phyloP scores from a whole-genome alignment of 257 asterid species.

The Paulownia fortunei region DNA sequence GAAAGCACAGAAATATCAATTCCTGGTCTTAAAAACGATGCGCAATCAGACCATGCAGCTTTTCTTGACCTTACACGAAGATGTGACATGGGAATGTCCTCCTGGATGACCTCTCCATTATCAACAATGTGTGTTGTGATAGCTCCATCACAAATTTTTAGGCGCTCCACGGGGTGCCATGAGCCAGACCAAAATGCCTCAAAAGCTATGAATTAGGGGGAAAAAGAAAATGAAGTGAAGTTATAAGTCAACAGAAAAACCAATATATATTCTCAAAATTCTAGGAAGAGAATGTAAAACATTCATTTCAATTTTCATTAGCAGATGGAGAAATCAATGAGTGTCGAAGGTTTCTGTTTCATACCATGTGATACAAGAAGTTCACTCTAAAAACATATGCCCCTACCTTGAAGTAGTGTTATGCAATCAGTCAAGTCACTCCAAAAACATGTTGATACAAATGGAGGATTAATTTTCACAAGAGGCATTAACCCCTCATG shows the following conservation, averaged over 20 bases:
- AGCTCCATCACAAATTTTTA: slow-evolving; percentile 58
- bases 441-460: not conserved
- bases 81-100: slow-evolving; percentile 58
- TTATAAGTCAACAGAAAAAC: not conserved
- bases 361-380: no score
- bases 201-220: slow-evolving; percentile 72
- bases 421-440: not conserved
- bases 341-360: no score
- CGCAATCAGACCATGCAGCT: slow-evolving; percentile 71
- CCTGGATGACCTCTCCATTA: slow-evolving; percentile 57
- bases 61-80: slow-evolving; percentile 85
- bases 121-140: slow-evolving; percentile 47
- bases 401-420: not conserved
- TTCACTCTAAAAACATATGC: no score
- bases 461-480: not conserved
- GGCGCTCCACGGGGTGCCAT: slow-evolving; percentile 78
- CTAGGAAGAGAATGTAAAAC: not conserved
- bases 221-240: slow-evolving; percentile 15
- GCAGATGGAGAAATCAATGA: not conserved
- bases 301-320: not conserved
- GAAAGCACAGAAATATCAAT: slow-evolving; percentile 72
- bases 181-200: slow-evolving; percentile 76
- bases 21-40: slow-evolving; percentile 80
- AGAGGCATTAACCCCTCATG: not conserved
- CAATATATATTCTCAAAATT: not conserved